These are phyloP conservation scores for Helianthus tuberosus DNA, from an alignment of 129 eudicot species.

Conservation along the genomic window DNA sequence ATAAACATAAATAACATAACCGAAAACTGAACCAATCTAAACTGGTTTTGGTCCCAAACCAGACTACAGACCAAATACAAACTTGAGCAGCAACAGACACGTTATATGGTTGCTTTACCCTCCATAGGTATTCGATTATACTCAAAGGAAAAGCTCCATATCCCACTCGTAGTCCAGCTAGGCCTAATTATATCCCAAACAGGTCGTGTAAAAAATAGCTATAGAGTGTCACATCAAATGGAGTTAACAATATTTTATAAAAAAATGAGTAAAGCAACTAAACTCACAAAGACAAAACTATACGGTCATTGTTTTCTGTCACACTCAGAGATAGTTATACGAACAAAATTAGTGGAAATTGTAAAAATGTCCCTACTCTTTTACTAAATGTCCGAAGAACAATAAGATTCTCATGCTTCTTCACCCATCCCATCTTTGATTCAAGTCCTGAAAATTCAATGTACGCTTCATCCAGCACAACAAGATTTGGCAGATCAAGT, in stretches of 20 bases:
- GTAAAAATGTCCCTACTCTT: conserved; percentile 67
- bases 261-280: too few relatives aligned
- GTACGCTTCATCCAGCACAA: conserved; percentile 97
- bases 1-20: too few relatives aligned
- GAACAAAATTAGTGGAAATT: not conserved
- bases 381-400: conserved; percentile 96
- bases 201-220: not conserved
- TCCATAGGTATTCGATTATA: conserved; percentile 86
- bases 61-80: not conserved
- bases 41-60: not conserved
- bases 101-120: conserved; percentile 98
- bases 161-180: conserved; percentile 97
- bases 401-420: conserved; percentile 88
- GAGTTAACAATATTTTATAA: too few relatives aligned
- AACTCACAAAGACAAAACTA: not conserved
- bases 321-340: not conserved
- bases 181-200: conserved; percentile 40
- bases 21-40: too few relatives aligned
- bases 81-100: conserved; percentile 91
- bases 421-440: conserved; percentile 93
- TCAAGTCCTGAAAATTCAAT: conserved; percentile 86
- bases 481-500: conserved; percentile 84
- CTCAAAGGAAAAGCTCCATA: conserved; percentile 98
- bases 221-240: too few relatives aligned
- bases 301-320: not conserved